Evolutionary conservation across 371 early-diverging fungal species (phyloP).

Genomic region (Rhizopus microsporus): DNA sequence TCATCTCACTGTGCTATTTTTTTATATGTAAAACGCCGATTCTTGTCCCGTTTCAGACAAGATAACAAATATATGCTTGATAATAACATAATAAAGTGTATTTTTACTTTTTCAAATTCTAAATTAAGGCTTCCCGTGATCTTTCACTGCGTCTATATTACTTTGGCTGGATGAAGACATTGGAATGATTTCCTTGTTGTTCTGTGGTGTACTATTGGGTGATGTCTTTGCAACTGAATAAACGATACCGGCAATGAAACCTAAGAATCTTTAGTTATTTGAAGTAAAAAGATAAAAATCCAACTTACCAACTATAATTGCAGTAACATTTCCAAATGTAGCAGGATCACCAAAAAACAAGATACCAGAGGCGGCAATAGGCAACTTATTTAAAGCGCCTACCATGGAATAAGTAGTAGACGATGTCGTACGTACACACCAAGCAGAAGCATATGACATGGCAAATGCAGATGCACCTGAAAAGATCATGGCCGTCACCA

Average conservation of each 20-base stretch:
- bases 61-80: no score
- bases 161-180: constrained; percentile 44
- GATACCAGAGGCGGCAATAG: constrained; percentile 95
- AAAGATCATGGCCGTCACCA: constrained; percentile 74
- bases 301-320: constrained; percentile 69
- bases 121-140: constrained; percentile 27
- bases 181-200: constrained; percentile 29
- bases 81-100: no score
- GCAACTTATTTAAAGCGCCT: constrained; percentile 98
- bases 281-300: background rate
- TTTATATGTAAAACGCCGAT: no score
- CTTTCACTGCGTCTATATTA: constrained; percentile 34
- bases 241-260: constrained; percentile 85
- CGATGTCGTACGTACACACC: constrained; percentile 93
- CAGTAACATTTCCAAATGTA: constrained; percentile 76
- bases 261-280: constrained; percentile 14
- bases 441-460: constrained; percentile 91
- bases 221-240: constrained; percentile 73
- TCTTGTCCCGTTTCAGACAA: no score
- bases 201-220: constrained; percentile 39
- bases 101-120: no score
- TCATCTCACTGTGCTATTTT: no score
- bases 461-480: constrained; percentile 89
- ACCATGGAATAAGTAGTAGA: constrained; percentile 99
- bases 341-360: constrained; percentile 92